These are phyloP conservation scores for Trypanosoma cruzi DNA, from an alignment of 208 protist genomes.

Conservation along the genomic window DNA sequence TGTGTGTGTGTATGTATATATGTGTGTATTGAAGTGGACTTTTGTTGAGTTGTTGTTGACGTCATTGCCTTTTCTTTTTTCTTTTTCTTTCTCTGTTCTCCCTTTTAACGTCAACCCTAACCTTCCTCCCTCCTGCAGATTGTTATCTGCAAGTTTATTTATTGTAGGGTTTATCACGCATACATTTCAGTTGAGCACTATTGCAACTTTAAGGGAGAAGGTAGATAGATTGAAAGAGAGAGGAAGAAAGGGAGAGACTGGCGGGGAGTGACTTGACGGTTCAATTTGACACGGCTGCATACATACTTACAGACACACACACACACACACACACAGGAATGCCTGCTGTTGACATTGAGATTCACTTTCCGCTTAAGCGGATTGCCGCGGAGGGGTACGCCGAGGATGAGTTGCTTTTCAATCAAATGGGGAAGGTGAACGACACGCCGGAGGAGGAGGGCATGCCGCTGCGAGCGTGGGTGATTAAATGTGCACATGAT, in stretches of 20 bases:
- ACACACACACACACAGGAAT: background rate
- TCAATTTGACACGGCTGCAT: no score
- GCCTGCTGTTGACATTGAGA: constrained; percentile 30
- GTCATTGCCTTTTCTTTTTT: constrained; percentile 13
- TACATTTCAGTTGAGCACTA: background rate
- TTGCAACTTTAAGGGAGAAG: background rate
- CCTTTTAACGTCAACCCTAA: constrained; percentile 4
- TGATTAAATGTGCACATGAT: constrained; percentile 54
- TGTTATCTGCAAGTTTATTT: background rate
- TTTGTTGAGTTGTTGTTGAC: no score
- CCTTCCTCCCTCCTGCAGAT: background rate
- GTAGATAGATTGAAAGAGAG: background rate
- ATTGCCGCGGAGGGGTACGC: constrained; percentile 47
- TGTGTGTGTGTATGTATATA: background rate
- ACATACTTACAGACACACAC: background rate
- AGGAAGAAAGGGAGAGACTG: background rate
- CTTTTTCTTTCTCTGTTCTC: constrained; percentile 17
- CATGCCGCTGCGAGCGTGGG: constrained; percentile 76
- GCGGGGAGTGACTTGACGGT: no score
- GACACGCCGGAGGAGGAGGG: constrained; percentile 74
- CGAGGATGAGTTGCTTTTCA: constrained; percentile 63
- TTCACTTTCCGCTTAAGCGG: constrained; percentile 56
- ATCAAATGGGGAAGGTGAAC: constrained; percentile 66
- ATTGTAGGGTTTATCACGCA: background rate
- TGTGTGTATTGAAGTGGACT: no score